Percentiles rank a stretch among this genome's conserved stretches.
Conservation (phyloP, 305 asterid genomes). For the Lippia alba region DNA sequence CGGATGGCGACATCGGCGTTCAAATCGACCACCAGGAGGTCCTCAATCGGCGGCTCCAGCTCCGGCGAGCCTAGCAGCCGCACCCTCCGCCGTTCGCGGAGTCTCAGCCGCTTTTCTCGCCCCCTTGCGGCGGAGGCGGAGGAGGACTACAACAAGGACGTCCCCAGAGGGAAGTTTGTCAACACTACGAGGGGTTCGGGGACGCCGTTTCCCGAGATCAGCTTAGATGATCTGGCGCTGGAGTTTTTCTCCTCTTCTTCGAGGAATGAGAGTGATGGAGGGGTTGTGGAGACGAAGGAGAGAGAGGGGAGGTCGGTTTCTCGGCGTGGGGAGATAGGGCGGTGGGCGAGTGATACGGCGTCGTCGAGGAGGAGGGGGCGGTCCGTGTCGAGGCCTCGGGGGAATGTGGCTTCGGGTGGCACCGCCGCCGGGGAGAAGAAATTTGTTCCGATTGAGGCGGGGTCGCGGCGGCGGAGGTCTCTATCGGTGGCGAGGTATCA, state of each 20-base stretch:
- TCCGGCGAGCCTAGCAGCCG: conserved; percentile 41
- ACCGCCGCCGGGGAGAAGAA: conserved; percentile 43
- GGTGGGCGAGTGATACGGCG: conserved; percentile 91
- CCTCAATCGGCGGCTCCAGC: conserved; percentile 48
- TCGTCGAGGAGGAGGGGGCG: conserved; percentile 83
- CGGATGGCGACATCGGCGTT: conserved; percentile 90
- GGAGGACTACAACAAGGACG: conserved; percentile 46
- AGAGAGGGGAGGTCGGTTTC: conserved; percentile 55
- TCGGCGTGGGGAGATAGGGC: conserved; percentile 65
- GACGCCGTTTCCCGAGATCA: conserved; percentile 63
- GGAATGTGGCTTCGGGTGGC: conserved; percentile 37
- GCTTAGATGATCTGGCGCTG: conserved; percentile 89
- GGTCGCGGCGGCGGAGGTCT: conserved; percentile 79
- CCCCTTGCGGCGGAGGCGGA: conserved; percentile 40
- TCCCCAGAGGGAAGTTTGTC: conserved; percentile 76
- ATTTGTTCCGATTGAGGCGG: conserved; percentile 42
- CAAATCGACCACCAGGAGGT: conserved; percentile 71
- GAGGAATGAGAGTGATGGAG: conserved; percentile 45
- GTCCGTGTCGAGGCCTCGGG: conserved; percentile 73
- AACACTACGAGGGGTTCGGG: conserved; percentile 81
- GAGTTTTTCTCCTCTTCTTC: conserved; percentile 73
- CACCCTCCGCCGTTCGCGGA: conserved; percentile 83
- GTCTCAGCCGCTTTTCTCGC: conserved; percentile 74
- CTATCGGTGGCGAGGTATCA: conserved; percentile 76
- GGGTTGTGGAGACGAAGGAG: conserved; percentile 49